phyloP scores from a whole-genome alignment of 371 early-diverging fungal species.

The Parasitella parasitica region DNA sequence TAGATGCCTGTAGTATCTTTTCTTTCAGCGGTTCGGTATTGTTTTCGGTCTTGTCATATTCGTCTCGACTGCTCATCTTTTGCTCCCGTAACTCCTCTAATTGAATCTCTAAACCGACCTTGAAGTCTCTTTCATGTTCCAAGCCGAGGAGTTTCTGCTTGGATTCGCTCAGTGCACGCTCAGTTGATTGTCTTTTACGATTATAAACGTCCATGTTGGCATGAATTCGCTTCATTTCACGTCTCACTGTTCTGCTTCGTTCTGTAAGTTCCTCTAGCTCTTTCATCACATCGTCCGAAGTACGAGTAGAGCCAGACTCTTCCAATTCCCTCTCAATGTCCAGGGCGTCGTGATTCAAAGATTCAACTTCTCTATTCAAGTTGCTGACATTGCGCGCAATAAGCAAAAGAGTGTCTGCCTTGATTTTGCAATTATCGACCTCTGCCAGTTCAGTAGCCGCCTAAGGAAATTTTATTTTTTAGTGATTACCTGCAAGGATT shows the following conservation, averaged over 20 bases:
- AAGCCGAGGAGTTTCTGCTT: constrained; percentile 39
- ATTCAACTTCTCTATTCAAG: constrained; percentile 36
- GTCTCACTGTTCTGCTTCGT: constrained; percentile 36
- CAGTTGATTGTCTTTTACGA: constrained; percentile 44
- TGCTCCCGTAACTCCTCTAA: constrained; percentile 27
- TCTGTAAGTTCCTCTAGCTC: constrained; percentile 56
- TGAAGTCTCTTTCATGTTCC: constrained; percentile 23
- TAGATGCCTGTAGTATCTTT: constrained; percentile 26
- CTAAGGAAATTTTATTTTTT: too few relatives aligned
- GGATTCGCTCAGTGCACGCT: constrained; percentile 48
- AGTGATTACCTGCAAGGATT: background rate
- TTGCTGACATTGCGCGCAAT: constrained; percentile 43
- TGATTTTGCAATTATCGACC: constrained; percentile 13
- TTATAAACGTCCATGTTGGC: constrained; percentile 42
- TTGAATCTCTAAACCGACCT: constrained; percentile 6
- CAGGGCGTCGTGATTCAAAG: constrained; percentile 42
- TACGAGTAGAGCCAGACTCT: constrained; percentile 62
- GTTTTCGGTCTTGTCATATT: constrained; percentile 9
- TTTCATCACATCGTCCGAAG: constrained; percentile 65
- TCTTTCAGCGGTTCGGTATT: constrained; percentile 14
- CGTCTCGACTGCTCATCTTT: constrained; percentile 8
- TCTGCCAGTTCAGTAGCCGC: constrained; percentile 12
- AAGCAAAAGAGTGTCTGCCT: constrained; percentile 14
- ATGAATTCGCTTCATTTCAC: constrained; percentile 56
- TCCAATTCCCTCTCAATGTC: constrained; percentile 59